These are phyloP conservation scores for Tephrocybe sp. DNA, from an alignment of 768 basidiomycete species.

Conservation along the genomic window DNA sequence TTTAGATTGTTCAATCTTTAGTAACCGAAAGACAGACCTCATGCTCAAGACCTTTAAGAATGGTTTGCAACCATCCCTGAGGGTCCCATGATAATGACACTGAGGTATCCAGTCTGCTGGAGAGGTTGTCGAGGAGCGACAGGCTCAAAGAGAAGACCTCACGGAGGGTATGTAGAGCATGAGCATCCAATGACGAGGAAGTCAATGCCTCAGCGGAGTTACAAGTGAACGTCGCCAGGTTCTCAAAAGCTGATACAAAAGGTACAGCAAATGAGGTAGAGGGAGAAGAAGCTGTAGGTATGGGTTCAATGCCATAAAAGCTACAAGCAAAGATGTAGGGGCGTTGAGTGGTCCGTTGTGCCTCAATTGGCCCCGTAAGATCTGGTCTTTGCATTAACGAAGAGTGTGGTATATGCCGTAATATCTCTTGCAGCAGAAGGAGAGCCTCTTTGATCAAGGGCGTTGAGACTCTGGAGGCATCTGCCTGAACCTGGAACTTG, in stretches of 20 bases:
- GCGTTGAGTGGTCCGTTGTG: conserved; percentile 26
- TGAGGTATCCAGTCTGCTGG: conserved; percentile 38
- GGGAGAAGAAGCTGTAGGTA: conserved; percentile 16
- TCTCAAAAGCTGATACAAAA: conserved; percentile 56
- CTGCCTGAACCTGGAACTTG: conserved; percentile 36
- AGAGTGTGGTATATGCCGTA: conserved; percentile 47
- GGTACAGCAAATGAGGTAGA: conserved; percentile 38
- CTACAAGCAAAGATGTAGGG: conserved; percentile 56
- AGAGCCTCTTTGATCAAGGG: conserved; percentile 39
- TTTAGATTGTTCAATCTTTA: conserved; percentile 7
- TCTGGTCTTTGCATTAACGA: conserved; percentile 51
- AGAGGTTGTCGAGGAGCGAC: conserved; percentile 47
- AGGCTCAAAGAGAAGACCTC: conserved; percentile 54
- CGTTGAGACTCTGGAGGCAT: conserved; percentile 31
- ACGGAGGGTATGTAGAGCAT: conserved; percentile 34
- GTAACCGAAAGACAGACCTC: conserved; percentile 39
- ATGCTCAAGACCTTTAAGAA: conserved; percentile 53
- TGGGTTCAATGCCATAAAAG: conserved; percentile 53
- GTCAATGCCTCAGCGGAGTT: conserved; percentile 38
- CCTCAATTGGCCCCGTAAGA: conserved; percentile 34
- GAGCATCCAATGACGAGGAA: conserved; percentile 26
- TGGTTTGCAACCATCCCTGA: conserved; percentile 52
- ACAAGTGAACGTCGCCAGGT: conserved; percentile 44
- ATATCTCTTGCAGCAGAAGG: conserved; percentile 50
- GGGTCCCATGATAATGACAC: conserved; percentile 59